phyloP scores from a whole-genome alignment of 176 grass and related monocot genomes.

The Melocanna baccifera region DNA sequence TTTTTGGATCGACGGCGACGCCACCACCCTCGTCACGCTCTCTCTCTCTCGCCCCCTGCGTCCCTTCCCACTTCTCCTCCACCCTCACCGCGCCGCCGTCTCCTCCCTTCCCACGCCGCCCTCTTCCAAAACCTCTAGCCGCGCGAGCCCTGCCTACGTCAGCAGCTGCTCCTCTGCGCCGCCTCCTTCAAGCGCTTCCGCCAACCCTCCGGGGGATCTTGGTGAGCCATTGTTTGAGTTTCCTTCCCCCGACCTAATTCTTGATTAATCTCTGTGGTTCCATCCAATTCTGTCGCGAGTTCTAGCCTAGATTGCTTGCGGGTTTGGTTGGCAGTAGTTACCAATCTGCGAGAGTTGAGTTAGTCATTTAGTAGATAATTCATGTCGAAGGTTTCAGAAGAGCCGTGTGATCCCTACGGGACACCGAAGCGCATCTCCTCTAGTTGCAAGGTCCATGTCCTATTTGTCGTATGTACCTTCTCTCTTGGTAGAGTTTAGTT shows the following conservation, averaged over 20 bases:
- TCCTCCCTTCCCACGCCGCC: not conserved
- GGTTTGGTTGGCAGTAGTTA: not conserved
- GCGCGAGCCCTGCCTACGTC: no score
- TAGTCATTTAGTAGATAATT: not conserved
- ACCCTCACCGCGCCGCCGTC: not conserved
- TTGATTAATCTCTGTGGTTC: no score
- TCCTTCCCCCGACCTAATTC: no score
- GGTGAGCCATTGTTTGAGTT: no score
- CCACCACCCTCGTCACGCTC: not conserved
- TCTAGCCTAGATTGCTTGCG: not conserved
- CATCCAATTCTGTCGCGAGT: not conserved
- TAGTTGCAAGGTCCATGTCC: conserved; percentile 5
- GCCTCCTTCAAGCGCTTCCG: no score
- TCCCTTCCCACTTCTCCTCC: not conserved
- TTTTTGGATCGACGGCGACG: not conserved
- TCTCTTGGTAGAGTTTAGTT: conserved; percentile 11
- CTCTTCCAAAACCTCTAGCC: not conserved
- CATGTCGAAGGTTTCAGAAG: conserved; percentile 5
- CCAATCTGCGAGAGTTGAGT: not conserved
- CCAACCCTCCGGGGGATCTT: no score
- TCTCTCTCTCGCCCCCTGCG: not conserved
- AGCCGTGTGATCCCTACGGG: not conserved
- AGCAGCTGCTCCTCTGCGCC: no score
- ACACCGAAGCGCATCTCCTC: not conserved
- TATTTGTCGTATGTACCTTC: not conserved